Evolutionary conservation across 805 yeast genomes (phyloP), one percentile per base, ranked within the genome.

Genomic region (Kurtzmaniella fragi): DNA sequence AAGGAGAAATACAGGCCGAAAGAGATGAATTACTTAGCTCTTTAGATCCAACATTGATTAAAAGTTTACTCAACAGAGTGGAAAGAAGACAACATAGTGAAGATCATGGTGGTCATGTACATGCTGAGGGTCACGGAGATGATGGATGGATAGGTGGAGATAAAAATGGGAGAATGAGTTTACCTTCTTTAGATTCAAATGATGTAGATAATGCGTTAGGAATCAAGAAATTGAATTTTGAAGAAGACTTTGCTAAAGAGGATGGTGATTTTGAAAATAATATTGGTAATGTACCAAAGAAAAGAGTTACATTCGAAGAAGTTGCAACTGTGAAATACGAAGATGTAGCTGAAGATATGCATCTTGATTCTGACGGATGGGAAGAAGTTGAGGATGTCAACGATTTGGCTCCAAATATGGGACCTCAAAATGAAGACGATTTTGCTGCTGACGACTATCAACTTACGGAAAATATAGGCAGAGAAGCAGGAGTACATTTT

Each of bases 21-120:
- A 71, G 77, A 45, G 74, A 76, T 45, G 95, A 87, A 49, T 59
- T 90, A 28, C 46, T 86, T 38, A 70, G 70, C n/a, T 67, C 73
- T 0, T 63, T 90, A 55, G 82, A 85, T 57, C 95, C 95, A 0
- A 70, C 70, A 40, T 69, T 88, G 16, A 57, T 90, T 33, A 71
- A 78, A 46, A 70, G 77, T 41, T 55, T 85, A 30, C 53, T 84
- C 48, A 63, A 70, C 26, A 70, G 84, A 53, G 80, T 77, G 35
- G 78, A 78, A 43, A 69, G 69, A 33, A 71, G 80, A 41, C 45
- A 54, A 6, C 49, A 45, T n/a, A 32, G 35, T 16, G 25, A 8
- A 26, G 43, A 44, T 3, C 56, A 43, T 25, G 46, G 41, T 23
- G 46, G 50, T 15, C 65, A 62, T 36, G 52, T 45, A 5, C 72